Conservation (phyloP, 306 rosid genomes). For the Dryas octopetala region DNA sequence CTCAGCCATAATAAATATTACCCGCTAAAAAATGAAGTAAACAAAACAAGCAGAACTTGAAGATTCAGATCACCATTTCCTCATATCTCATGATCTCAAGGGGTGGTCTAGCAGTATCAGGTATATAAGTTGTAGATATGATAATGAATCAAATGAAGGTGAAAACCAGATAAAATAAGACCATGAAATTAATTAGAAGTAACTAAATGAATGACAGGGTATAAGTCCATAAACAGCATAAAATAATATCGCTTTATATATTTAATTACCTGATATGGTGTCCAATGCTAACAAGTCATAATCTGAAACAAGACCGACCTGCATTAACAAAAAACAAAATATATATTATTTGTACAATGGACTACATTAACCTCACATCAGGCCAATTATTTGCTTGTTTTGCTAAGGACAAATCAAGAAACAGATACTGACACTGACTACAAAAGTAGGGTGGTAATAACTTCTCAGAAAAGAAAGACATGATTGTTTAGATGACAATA, state of each 20-base stretch:
- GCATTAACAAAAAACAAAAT: conserved; percentile 33
- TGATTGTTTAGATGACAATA: background rate
- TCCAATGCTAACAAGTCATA: conserved; percentile 93
- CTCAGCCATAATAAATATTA: background rate
- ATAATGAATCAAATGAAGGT: background rate
- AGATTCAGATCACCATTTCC: background rate
- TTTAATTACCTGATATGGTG: conserved; percentile 69
- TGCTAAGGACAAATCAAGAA: background rate
- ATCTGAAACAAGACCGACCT: conserved; percentile 98
- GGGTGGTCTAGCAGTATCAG: background rate
- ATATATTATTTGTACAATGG: conserved; percentile 24
- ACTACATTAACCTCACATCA: background rate
- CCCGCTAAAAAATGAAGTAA: background rate
- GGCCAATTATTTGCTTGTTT: conserved; percentile 3
- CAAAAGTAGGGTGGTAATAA: background rate
- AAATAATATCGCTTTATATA: background rate
- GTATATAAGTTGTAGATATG: background rate
- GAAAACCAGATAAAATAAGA: background rate
- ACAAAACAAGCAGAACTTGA: background rate
- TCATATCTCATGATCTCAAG: background rate
- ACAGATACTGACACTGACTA: background rate
- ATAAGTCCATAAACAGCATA: background rate
- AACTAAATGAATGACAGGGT: background rate
- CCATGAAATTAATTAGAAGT: background rate
- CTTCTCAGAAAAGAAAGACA: background rate